Evolutionary conservation across 495 filamentous ascomycete genomes (phyloP).

Genomic region (Daldinia vernicosa): DNA sequence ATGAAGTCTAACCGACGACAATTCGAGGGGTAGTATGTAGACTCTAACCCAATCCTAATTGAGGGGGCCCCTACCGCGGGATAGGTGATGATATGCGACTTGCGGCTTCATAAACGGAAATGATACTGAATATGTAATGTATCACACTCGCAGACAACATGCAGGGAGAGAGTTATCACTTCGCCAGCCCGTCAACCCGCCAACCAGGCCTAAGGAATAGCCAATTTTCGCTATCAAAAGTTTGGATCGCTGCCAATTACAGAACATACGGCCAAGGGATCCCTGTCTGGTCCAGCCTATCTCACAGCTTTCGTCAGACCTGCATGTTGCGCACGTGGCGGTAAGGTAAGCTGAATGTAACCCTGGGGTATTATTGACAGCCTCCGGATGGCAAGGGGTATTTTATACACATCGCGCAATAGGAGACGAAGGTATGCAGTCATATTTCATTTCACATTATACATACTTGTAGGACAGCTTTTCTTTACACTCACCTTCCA

Average conservation of each 20-base stretch:
- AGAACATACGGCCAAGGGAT: constrained; percentile 38
- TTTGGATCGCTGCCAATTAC: constrained; percentile 37
- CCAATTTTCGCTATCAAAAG: constrained; percentile 21
- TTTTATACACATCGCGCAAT: not conserved
- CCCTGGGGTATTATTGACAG: constrained; percentile 27
- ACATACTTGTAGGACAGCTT: not conserved
- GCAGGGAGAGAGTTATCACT: constrained; percentile 16
- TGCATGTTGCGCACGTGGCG: constrained; percentile 45
- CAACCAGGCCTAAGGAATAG: constrained; percentile 24
- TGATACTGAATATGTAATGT: not conserved
- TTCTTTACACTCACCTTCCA: not conserved
- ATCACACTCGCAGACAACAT: constrained; percentile 15
- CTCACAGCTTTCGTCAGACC: constrained; percentile 42
- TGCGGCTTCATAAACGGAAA: not conserved
- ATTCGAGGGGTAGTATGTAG: not conserved
- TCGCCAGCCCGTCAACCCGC: constrained; percentile 18
- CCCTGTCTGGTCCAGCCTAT: constrained; percentile 35
- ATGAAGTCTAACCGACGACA: constrained; percentile 6
- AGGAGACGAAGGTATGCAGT: constrained; percentile 10
- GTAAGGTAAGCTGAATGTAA: constrained; percentile 38
- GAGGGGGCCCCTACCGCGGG: constrained; percentile 1
- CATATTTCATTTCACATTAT: not conserved
- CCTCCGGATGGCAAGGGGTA: constrained; percentile 13
- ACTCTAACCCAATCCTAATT: constrained; percentile 8
- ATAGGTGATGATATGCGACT: constrained; percentile 11